A percentile compares a stretch with the other conserved stretches of the same genome.
Evolutionary conservation across 139 green algal genomes (phyloP).

Genomic region (Eudorina sp.): DNA sequence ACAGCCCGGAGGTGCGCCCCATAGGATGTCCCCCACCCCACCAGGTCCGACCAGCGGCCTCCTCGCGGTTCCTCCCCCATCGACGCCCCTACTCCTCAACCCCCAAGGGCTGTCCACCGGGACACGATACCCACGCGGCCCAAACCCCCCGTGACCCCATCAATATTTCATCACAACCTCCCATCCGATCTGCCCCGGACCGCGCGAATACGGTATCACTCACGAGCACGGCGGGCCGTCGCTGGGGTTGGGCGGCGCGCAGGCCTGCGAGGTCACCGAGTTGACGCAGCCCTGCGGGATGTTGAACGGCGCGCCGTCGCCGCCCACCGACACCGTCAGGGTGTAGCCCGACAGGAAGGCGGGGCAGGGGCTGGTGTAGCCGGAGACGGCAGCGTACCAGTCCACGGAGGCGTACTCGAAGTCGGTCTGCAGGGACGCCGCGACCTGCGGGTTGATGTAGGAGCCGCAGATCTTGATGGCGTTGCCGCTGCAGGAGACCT

Average conservation of each 20-base stretch:
- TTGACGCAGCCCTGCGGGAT: neutral
- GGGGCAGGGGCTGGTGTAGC: neutral
- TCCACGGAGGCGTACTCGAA: neutral
- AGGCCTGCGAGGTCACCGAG: neutral
- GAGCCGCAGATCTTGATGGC: slow-evolving; percentile 12
- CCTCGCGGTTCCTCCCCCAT: too few species aligned
- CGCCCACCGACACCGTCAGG: neutral
- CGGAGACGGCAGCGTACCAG: neutral
- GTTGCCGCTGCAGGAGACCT: neutral
- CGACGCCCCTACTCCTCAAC: too few species aligned
- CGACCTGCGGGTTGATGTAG: neutral
- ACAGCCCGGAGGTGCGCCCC: too few species aligned
- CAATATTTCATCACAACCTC: too few species aligned
- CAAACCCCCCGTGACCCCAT: too few species aligned
- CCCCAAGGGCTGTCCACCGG: too few species aligned
- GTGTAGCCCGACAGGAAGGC: slow-evolving; percentile 9
- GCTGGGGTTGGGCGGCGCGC: neutral
- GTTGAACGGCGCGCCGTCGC: neutral
- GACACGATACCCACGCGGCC: too few species aligned
- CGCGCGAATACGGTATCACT: neutral
- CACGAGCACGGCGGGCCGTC: neutral
- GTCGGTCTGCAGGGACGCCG: neutral
- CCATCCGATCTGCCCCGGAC: too few species aligned
- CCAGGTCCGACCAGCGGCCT: too few species aligned
- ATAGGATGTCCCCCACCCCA: too few species aligned